A percentile compares a stretch with the other conserved stretches of the same genome.
Conservation (phyloP, 768 basidiomycete species). For the Rhodotorula graminis region DNA sequence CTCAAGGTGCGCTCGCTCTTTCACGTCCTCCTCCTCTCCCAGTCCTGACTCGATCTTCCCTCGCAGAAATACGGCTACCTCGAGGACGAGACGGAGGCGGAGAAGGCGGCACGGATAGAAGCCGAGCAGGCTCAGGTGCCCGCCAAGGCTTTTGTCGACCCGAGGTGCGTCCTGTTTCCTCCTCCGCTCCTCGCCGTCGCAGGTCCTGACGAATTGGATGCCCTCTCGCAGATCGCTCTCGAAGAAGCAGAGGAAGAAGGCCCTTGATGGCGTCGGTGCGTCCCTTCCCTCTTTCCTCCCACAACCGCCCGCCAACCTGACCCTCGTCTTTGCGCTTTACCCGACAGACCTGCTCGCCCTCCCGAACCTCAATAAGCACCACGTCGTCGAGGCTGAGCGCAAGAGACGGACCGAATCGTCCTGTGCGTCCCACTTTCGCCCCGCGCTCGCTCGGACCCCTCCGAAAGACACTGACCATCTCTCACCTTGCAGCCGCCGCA, state of each 20-base stretch:
- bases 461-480: no score
- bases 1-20: conserved; percentile 1
- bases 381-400: conserved; percentile 13
- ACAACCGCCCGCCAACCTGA: no score
- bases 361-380: conserved; percentile 30
- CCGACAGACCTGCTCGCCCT: conserved; percentile 27
- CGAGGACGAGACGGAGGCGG: conserved; percentile 22
- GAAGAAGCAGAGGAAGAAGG: conserved; percentile 39
- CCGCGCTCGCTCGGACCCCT: background rate
- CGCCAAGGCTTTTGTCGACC: conserved; percentile 18
- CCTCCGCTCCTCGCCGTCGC: no score
- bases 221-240: background rate
- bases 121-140: background rate
- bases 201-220: no score
- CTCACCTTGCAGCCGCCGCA: background rate
- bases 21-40: no score
- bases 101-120: background rate
- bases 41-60: no score
- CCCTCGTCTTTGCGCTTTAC: background rate
- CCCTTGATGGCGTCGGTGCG: conserved; percentile 35
- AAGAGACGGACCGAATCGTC: conserved; percentile 3
- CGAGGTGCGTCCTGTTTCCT: background rate
- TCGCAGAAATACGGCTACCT: conserved; percentile 29
- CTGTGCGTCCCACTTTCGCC: background rate
- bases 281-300: background rate